Conservation (phyloP, 2,329 filamentous ascomycete genomes). For the Trichoderma lentiforme region DNA sequence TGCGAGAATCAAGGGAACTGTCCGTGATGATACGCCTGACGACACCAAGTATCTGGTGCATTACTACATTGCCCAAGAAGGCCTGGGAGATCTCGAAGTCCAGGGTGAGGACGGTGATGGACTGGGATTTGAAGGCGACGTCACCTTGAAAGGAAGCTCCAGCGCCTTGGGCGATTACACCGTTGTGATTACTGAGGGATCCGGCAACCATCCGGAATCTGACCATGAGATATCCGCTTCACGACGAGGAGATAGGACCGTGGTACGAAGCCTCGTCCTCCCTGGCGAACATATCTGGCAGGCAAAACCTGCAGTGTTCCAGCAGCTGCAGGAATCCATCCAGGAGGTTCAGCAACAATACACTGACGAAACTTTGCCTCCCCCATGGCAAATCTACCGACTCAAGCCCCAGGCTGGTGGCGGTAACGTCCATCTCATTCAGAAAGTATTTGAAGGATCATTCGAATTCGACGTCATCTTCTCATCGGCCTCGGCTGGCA, state of each 20-base stretch:
- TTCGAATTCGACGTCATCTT: slow-evolving; percentile 95
- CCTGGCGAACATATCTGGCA: slow-evolving; percentile 77
- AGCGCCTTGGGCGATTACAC: slow-evolving; percentile 74
- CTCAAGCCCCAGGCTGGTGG: slow-evolving; percentile 63
- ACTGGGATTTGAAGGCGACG: slow-evolving; percentile 53
- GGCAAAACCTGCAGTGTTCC: slow-evolving; percentile 63
- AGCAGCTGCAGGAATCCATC: slow-evolving; percentile 50
- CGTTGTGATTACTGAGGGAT: slow-evolving; percentile 70
- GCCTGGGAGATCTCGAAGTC: slow-evolving; percentile 61
- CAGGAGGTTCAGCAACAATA: slow-evolving; percentile 48
- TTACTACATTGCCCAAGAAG: slow-evolving; percentile 81
- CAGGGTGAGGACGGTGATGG: slow-evolving; percentile 48
- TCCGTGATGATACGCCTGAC: slow-evolving; percentile 63
- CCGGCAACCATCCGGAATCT: slow-evolving; percentile 59
- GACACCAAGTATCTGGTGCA: slow-evolving; percentile 73
- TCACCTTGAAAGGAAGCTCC: slow-evolving; percentile 69
- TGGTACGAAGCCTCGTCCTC: slow-evolving; percentile 68
- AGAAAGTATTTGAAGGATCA: slow-evolving; percentile 84
- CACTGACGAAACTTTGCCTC: slow-evolving; percentile 65
- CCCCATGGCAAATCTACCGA: slow-evolving; percentile 82
- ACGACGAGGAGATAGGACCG: slow-evolving; percentile 71
- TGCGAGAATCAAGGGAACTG: slow-evolving; percentile 77
- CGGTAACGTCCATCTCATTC: slow-evolving; percentile 83
- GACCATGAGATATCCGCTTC: slow-evolving; percentile 62
- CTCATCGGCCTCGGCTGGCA: slow-evolving; percentile 68